Conservation (phyloP, 148 eudicot species). For the Limonium bicolor region DNA sequence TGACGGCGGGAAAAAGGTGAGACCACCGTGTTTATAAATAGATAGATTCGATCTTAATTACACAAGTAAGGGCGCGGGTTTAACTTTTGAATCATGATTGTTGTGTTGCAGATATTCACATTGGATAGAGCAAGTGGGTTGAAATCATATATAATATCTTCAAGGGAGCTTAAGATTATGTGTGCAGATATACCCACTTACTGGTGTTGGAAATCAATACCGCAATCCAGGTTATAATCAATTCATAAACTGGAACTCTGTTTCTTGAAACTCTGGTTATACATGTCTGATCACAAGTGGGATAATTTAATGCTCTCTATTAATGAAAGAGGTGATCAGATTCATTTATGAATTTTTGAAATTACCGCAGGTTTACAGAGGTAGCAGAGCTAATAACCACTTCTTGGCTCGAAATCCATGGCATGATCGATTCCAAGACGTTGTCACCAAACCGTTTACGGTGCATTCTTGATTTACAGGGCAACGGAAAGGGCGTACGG, state of each 20-base stretch:
- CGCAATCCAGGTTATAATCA: conserved; percentile 50
- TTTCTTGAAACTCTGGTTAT: too few species aligned
- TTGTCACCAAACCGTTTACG: conserved; percentile 36
- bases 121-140: conserved; percentile 27
- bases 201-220: conserved; percentile 41
- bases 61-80: too few species aligned
- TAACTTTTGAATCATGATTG: too few species aligned
- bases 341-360: too few species aligned
- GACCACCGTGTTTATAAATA: neutral
- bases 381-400: conserved; percentile 35
- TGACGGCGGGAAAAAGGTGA: conserved; percentile 47
- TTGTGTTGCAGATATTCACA: conserved; percentile 25
- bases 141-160: conserved; percentile 35
- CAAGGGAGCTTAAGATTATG: conserved; percentile 30
- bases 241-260: too few species aligned
- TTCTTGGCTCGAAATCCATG: conserved; percentile 50
- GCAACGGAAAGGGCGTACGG: conserved; percentile 39
- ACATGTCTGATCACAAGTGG: too few species aligned
- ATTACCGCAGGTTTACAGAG: conserved; percentile 27
- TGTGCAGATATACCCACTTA: conserved; percentile 19
- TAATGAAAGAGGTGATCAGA: too few species aligned
- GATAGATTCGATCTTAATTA: too few species aligned
- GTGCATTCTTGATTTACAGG: conserved; percentile 29
- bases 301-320: too few species aligned
- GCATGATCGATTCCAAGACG: conserved; percentile 9